These are phyloP conservation scores for Yarrowia galli DNA, from an alignment of 1,139 yeast genomes.

Conservation along the genomic window DNA sequence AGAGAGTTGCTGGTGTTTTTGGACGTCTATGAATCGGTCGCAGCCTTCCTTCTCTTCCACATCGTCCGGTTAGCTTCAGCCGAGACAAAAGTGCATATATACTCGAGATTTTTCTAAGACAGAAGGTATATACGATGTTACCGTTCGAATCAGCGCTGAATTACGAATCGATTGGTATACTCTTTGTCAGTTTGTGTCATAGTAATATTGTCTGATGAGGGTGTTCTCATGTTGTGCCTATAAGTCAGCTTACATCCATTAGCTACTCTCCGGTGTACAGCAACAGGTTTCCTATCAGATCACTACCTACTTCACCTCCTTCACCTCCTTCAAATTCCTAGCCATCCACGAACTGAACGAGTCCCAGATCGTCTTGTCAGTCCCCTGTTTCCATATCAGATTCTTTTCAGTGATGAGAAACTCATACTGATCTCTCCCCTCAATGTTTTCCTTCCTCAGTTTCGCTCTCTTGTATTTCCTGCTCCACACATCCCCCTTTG, in stretches of 20 bases:
- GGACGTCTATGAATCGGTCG: no score
- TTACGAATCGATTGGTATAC: background rate
- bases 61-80: no score
- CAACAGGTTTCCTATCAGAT: no score
- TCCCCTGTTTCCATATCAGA: conserved; percentile 2
- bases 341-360: conserved; percentile 25
- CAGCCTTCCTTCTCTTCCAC: no score
- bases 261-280: no score
- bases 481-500: conserved; percentile 16
- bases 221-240: no score
- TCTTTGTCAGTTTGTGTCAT: background rate
- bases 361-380: conserved; percentile 11
- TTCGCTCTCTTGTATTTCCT: conserved; percentile 25
- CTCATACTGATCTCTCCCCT: background rate
- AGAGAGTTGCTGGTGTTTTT: no score
- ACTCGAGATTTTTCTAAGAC: no score
- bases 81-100: no score
- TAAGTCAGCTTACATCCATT: no score
- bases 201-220: background rate
- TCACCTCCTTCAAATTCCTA: background rate
- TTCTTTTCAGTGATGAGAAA: background rate
- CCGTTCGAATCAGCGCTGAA: background rate
- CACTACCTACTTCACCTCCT: no score
- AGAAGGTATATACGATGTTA: no score
- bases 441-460: background rate